These are phyloP conservation scores for Fusarium sambucinum DNA, from an alignment of 2,329 filamentous ascomycete species.

Conservation along the genomic window DNA sequence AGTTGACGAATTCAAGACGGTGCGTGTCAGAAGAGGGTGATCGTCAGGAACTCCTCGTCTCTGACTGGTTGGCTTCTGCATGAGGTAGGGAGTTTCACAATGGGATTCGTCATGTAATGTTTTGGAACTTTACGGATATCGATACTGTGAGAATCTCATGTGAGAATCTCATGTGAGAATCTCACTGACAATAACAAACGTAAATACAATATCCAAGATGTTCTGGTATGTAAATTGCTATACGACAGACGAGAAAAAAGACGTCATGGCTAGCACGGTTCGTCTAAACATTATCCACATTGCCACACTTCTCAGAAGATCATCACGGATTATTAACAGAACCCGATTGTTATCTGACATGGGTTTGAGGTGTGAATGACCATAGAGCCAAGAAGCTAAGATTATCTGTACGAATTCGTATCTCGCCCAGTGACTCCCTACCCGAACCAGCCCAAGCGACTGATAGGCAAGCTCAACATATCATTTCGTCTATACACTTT, in stretches of 20 bases:
- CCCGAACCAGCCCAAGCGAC: slow-evolving; percentile 8
- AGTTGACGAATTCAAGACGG: slow-evolving; percentile 26
- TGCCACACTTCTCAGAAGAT: slow-evolving; percentile 26
- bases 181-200: neutral
- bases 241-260: slow-evolving; percentile 4
- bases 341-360: neutral
- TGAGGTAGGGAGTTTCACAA: slow-evolving; percentile 28
- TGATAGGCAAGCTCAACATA: slow-evolving; percentile 19
- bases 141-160: neutral
- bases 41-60: slow-evolving; percentile 36
- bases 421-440: slow-evolving; percentile 5
- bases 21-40: slow-evolving; percentile 35
- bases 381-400: slow-evolving; percentile 18
- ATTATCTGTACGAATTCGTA: slow-evolving; percentile 31
- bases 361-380: neutral
- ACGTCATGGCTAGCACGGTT: slow-evolving; percentile 35
- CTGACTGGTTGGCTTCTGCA: slow-evolving; percentile 29
- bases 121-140: neutral
- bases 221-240: neutral
- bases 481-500: slow-evolving; percentile 28
- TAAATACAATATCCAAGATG: neutral
- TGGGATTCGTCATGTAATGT: slow-evolving; percentile 29
- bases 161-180: too few relatives aligned
- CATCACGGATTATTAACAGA: slow-evolving; percentile 23
- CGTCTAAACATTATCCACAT: slow-evolving; percentile 6